Conservation (phyloP, 1,139 yeast genomes). For the Sugiyamaella xylanicola region DNA sequence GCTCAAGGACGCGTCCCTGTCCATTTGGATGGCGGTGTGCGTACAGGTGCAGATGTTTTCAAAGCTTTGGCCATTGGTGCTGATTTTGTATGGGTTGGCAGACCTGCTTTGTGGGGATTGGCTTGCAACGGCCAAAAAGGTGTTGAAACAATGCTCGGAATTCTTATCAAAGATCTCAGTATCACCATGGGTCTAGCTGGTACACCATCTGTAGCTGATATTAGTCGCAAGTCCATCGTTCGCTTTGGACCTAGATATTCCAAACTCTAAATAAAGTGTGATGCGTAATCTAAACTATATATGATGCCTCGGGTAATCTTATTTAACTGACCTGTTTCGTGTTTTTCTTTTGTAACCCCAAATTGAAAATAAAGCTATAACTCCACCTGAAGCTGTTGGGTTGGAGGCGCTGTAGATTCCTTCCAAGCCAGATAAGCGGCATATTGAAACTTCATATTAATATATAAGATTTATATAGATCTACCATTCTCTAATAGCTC, state of each 20-base stretch:
- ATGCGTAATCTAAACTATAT: not conserved
- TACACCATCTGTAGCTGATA: slow-evolving; percentile 27
- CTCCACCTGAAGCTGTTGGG: too few species aligned
- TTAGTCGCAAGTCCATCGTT: slow-evolving; percentile 27
- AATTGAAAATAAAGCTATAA: too few species aligned
- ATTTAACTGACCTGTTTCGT: too few species aligned
- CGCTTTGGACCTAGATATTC: slow-evolving; percentile 30
- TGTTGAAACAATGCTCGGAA: slow-evolving; percentile 43
- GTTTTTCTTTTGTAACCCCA: too few species aligned
- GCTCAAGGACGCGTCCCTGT: slow-evolving; percentile 53
- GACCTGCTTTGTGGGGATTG: slow-evolving; percentile 69
- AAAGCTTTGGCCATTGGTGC: slow-evolving; percentile 71
- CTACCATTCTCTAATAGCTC: slow-evolving; percentile 37
- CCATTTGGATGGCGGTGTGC: slow-evolving; percentile 64
- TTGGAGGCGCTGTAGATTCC: too few species aligned
- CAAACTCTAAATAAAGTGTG: slow-evolving; percentile 21
- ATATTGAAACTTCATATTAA: too few species aligned
- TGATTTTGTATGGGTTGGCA: slow-evolving; percentile 66
- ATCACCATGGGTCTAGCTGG: slow-evolving; percentile 38
- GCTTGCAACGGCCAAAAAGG: slow-evolving; percentile 65
- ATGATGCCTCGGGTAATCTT: too few species aligned
- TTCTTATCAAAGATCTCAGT: slow-evolving; percentile 37
- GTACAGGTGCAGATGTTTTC: slow-evolving; percentile 63
- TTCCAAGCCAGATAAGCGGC: too few species aligned
- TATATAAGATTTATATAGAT: too few species aligned